These are phyloP conservation scores for Dysphania ambrosioides DNA, from an alignment of 148 eudicot genomes.

Conservation along the genomic window DNA sequence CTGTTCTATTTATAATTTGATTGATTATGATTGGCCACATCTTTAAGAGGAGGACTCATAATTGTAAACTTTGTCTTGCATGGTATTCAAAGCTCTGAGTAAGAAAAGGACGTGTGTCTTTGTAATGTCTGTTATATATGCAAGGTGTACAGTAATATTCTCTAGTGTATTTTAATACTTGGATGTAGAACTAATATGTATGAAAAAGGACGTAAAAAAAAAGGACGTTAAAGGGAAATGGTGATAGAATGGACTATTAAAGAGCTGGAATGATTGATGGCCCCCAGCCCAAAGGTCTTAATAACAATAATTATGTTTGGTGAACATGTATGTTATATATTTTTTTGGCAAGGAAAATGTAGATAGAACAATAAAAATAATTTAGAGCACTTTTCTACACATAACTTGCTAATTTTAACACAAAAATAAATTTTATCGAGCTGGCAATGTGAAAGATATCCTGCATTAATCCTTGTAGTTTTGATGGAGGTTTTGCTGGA, in stretches of 20 bases:
- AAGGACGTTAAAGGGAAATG: slow-evolving; percentile 13
- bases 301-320: neutral
- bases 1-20: neutral
- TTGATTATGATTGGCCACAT: neutral
- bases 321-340: neutral
- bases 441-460: no score
- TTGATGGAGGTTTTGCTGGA: no score
- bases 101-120: neutral
- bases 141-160: neutral
- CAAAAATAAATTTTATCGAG: no score
- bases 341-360: no score
- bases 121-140: neutral
- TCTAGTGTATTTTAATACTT: neutral
- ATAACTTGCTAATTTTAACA: no score
- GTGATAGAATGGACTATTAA: slow-evolving; percentile 19
- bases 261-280: slow-evolving; percentile 3
- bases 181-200: no score
- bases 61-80: slow-evolving; percentile 5
- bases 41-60: neutral
- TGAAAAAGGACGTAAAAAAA: no score
- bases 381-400: no score
- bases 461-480: no score
- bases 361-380: no score
- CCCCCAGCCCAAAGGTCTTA: neutral
- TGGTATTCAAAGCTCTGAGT: neutral